Base-by-base conservation (phyloP, 2,329 filamentous ascomycete species). In the Sporothrix pseudoabietina region DNA sequence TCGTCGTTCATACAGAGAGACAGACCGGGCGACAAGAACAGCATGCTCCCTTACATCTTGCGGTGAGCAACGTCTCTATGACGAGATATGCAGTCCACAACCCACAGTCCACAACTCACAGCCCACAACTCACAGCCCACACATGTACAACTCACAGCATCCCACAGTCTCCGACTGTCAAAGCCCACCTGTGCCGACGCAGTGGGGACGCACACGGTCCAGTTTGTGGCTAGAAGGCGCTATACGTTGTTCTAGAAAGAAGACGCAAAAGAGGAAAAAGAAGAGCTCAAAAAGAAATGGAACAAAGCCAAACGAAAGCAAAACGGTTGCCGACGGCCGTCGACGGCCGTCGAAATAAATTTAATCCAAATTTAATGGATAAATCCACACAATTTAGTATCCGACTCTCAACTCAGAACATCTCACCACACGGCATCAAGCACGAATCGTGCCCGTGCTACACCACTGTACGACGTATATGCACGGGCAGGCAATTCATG, bases 41-140 rank as follows among this genome's bases (percentile, higher is more conserved):
- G n/a, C 5, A 22, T 54, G 35, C 35, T 35, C 5, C 35, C 8
- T 39, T 39, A 35, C 59, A 14, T 63, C 59, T 63, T 44, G 59
- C 59, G 59, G 59, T 63, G 59, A 63, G 35, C 59, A 65, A 10
- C 59, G 35, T 65, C 59, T 19, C 59, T 9, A 26, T 44, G 59
- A 65, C 59, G 57, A 63, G 59, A 22, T 35, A 19, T 59, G 26
- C 26, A 32, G 55, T 26, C 14, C 26, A 57, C 26, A 14, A 14
- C 12, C 41, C 41, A 44, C 41, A 14, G 39, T 41, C 39, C 39
- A n/a, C n/a, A n/a, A n/a, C n/a, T n/a, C n/a, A 12, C 47, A 52
- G 47, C 19, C 54, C 26, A 57, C 54, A 14, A 14, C 12, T 9
- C 41, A 44, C 41, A 14, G 39, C 9, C 39, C 39, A 41, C 39